A percentile compares a stretch with the other conserved stretches of the same genome.
Evolutionary conservation across 495 filamentous ascomycete genomes (phyloP).

Genomic region (Lasiosphaeria ovina): DNA sequence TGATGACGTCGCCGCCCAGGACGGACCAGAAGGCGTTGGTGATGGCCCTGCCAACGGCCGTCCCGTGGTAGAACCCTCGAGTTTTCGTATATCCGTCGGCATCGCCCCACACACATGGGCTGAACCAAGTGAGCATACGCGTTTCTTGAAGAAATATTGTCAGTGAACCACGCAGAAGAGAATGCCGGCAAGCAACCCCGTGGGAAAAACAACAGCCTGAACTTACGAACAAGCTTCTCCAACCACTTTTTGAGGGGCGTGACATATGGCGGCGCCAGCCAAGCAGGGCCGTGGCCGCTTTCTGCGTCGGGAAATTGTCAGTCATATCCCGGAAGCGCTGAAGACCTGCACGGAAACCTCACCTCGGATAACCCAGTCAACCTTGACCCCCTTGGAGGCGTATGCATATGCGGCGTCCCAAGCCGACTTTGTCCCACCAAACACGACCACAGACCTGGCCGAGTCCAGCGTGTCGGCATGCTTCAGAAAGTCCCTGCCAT

Average conservation of each 20-base stretch:
- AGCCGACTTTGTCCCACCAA: conserved; percentile 72
- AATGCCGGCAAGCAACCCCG: not conserved
- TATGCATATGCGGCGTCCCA: conserved; percentile 75
- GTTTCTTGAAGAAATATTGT: conserved; percentile 26
- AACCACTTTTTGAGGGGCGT: conserved; percentile 46
- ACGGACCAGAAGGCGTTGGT: conserved; percentile 67
- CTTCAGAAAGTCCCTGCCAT: conserved; percentile 54
- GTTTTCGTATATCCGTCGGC: conserved; percentile 41
- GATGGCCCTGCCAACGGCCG: conserved; percentile 63
- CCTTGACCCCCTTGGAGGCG: conserved; percentile 60
- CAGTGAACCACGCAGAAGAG: not conserved
- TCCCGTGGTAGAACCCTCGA: conserved; percentile 61
- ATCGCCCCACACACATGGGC: conserved; percentile 45
- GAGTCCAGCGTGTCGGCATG: conserved; percentile 33
- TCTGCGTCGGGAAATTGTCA: conserved; percentile 30
- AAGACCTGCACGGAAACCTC: conserved; percentile 6
- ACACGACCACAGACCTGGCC: conserved; percentile 52
- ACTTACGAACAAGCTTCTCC: conserved; percentile 59
- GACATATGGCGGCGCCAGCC: conserved; percentile 62
- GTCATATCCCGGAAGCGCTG: conserved; percentile 5
- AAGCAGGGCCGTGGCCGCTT: conserved; percentile 69
- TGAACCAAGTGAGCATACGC: conserved; percentile 44
- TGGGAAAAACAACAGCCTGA: not conserved
- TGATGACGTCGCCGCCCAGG: conserved; percentile 58
- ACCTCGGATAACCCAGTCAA: conserved; percentile 77